phyloP scores from a whole-genome alignment of 1,284 basidiomycete genomes.

The Wallemia ichthyophaga region DNA sequence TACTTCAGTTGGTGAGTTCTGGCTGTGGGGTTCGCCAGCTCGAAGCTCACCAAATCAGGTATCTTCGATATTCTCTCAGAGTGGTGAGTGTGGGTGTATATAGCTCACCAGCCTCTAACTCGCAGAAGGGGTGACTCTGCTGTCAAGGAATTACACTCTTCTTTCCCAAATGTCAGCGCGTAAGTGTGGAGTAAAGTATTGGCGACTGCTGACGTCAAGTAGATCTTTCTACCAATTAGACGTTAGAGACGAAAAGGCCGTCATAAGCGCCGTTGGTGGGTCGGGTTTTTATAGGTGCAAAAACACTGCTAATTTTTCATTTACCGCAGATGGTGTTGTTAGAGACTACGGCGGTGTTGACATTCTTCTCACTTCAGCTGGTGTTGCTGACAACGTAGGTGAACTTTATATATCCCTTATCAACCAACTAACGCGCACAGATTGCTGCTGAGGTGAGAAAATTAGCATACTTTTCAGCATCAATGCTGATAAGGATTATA shows the following conservation, averaged over 20 bases:
- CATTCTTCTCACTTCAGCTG: background rate
- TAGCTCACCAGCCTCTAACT: background rate
- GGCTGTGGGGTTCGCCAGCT: background rate
- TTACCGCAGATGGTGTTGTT: background rate
- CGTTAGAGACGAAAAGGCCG: background rate
- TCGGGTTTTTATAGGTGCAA: background rate
- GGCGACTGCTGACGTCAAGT: background rate
- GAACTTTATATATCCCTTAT: background rate
- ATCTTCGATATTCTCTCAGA: background rate
- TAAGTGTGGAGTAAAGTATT: background rate
- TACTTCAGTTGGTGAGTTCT: background rate
- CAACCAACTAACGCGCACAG: background rate
- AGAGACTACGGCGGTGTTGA: background rate
- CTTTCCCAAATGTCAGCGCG: background rate
- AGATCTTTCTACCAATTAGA: background rate
- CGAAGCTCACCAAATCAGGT: background rate
- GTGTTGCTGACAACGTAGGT: background rate
- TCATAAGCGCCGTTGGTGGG: background rate
- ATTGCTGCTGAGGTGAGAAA: background rate
- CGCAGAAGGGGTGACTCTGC: background rate
- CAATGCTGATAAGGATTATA: background rate
- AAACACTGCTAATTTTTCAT: background rate
- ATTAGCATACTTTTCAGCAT: background rate
- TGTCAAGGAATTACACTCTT: background rate
- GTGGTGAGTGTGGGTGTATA: background rate